Base-by-base conservation (phyloP, 2,329 filamentous ascomycete species). In the Trichothecium roseum region DNA sequence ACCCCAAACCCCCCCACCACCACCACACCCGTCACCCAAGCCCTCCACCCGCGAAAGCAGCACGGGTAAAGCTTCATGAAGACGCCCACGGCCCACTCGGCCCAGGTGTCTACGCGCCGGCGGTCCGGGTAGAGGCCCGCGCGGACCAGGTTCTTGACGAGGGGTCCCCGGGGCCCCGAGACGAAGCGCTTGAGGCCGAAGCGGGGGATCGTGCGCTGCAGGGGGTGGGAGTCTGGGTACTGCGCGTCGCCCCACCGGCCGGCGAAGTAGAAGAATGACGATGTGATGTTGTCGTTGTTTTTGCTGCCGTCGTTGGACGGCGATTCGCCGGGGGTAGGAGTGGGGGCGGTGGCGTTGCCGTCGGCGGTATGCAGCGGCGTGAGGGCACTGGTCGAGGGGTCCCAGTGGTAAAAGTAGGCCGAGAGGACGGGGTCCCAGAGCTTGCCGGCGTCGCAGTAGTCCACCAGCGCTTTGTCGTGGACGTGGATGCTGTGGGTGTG, bases 401-500 rank as follows among this genome's bases (percentile, higher is more conserved):
- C 40, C 31, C 56, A 49, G 20, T 42, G 49, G 30, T 57, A 59
- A 29, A 57, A 58, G 39, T 57, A 56, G 12, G 56, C 56, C 2
- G 56, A 57, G 3, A 49, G 44, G 2, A 57, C 34, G 1, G 56
- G 56, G 33, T 60, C 54, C 56, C 55, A 59, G 5, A 37, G 42
- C 14, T 40, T 43, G 1, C 56, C 56, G 28, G 47, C 40, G n/a
- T 57, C 47, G 30, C 56, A 59, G 24, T 52, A 54, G 37, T 59
- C 56, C 9, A 54, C 20, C 28, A 59, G 14, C 1, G 44, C 56
- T 4, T 40, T 40, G 22, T 59, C 50, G 29, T 59, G 56, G 4
- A 57, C 29, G 30, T 58, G 55, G 8, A 49, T 22, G 2, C 56
- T 59, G 18, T 3, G 8, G 18, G n/a, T n/a, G n/a, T n/a, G n/a